Evolutionary conservation across 768 basidiomycete genomes (phyloP).

Genomic region (Ramaria sp.): DNA sequence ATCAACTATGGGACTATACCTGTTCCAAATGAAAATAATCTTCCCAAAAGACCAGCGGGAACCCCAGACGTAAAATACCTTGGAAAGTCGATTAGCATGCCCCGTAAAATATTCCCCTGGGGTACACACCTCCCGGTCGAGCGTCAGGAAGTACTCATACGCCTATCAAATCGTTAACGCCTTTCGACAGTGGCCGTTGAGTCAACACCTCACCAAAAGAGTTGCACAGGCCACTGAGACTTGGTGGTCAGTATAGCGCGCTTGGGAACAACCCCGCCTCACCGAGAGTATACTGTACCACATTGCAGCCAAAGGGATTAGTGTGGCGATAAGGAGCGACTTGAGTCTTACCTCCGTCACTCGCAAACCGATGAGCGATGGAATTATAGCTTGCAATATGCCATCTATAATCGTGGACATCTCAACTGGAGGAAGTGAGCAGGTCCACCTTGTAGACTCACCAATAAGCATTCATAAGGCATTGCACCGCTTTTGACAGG

Average conservation of each 20-base stretch:
- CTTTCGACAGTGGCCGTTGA: background rate
- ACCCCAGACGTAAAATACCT: conserved; percentile 1
- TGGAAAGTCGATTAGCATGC: background rate
- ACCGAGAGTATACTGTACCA: too few species aligned
- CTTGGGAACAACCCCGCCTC: background rate
- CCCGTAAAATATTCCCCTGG: too few species aligned
- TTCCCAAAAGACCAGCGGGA: conserved; percentile 3
- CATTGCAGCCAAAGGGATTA: too few species aligned
- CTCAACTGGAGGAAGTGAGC: background rate
- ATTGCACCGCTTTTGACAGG: too few species aligned
- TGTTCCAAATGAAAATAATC: conserved; percentile 2
- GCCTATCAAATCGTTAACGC: background rate
- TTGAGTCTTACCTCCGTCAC: background rate
- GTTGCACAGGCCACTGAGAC: background rate
- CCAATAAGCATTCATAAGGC: background rate
- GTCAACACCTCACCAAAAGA: background rate
- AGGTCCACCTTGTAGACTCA: background rate
- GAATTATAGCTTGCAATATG: background rate
- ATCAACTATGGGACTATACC: conserved; percentile 3
- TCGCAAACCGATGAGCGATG: background rate
- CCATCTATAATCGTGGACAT: background rate
- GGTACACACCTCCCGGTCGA: background rate
- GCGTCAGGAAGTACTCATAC: conserved; percentile 1
- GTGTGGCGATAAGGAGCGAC: too few species aligned
- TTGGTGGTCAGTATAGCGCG: background rate